These are phyloP conservation scores for Coriaria nepalensis DNA, from an alignment of 306 rosid genomes.

Conservation along the genomic window DNA sequence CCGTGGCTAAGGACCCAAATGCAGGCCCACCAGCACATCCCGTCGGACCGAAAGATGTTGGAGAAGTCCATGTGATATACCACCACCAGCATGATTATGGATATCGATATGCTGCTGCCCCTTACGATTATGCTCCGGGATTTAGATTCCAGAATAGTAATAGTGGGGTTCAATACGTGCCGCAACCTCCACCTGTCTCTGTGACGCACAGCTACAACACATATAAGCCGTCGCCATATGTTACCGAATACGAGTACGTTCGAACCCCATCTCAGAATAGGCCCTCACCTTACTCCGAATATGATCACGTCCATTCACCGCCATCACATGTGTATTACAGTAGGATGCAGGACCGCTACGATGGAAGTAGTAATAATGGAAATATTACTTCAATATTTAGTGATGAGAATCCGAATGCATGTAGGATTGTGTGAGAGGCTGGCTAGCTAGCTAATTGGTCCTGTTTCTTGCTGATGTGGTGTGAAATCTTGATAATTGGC, in stretches of 20 bases:
- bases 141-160: too few species aligned
- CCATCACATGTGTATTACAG: slow-evolving; percentile 26
- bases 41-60: slow-evolving; percentile 20
- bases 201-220: slow-evolving; percentile 59
- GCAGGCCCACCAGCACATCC: slow-evolving; percentile 19
- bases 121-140: slow-evolving; percentile 13
- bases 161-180: slow-evolving; percentile 6
- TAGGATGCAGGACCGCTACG: slow-evolving; percentile 27
- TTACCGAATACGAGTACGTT: slow-evolving; percentile 48
- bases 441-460: too few species aligned
- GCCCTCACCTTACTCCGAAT: slow-evolving; percentile 47
- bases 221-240: slow-evolving; percentile 42
- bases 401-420: slow-evolving; percentile 93
- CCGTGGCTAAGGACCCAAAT: slow-evolving; percentile 17
- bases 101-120: slow-evolving; percentile 20
- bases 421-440: slow-evolving; percentile 34
- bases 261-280: slow-evolving; percentile 32
- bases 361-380: slow-evolving; percentile 24
- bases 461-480: too few species aligned
- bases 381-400: slow-evolving; percentile 63
- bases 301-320: slow-evolving; percentile 34
- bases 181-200: slow-evolving; percentile 19
- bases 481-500: background rate
- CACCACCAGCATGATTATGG: slow-evolving; percentile 30
- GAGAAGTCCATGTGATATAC: slow-evolving; percentile 32